These are phyloP conservation scores for Rasamsonia emersonii DNA, from an alignment of 2,329 filamentous ascomycete species.

Conservation along the genomic window DNA sequence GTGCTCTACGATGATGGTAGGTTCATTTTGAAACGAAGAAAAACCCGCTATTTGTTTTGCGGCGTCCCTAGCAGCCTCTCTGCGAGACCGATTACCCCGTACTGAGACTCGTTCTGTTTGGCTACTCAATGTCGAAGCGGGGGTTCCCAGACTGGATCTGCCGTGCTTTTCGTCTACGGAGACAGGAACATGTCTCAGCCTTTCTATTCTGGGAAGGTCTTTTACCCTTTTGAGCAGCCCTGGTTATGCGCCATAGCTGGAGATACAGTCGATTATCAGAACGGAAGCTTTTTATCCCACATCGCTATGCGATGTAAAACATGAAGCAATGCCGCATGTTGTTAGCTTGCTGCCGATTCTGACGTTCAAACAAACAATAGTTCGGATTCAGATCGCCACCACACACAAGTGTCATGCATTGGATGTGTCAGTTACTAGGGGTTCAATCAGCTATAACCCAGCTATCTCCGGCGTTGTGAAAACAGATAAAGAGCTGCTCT, in stretches of 20 bases:
- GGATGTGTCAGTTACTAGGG: slow-evolving; percentile 6
- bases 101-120: slow-evolving; percentile 13
- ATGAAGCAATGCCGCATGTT: neutral
- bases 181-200: slow-evolving; percentile 5
- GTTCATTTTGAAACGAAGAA: too few species aligned
- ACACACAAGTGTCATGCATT: slow-evolving; percentile 1
- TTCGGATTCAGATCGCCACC: too few species aligned
- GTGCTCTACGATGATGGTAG: too few species aligned
- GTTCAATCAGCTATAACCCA: too few species aligned
- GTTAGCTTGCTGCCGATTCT: neutral
- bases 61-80: neutral
- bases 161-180: slow-evolving; percentile 6
- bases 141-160: slow-evolving; percentile 9
- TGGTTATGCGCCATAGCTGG: slow-evolving; percentile 5
- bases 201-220: slow-evolving; percentile 4
- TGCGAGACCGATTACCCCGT: neutral
- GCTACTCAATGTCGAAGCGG: slow-evolving; percentile 1
- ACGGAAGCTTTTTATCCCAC: neutral
- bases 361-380: neutral
- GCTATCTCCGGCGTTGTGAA: too few species aligned
- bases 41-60: too few species aligned
- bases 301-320: slow-evolving; percentile 2
- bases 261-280: neutral
- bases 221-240: slow-evolving; percentile 4
- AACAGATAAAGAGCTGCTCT: slow-evolving; percentile 7